These are phyloP conservation scores for Russula ochroleuca DNA, from an alignment of 768 basidiomycete species.

Conservation along the genomic window DNA sequence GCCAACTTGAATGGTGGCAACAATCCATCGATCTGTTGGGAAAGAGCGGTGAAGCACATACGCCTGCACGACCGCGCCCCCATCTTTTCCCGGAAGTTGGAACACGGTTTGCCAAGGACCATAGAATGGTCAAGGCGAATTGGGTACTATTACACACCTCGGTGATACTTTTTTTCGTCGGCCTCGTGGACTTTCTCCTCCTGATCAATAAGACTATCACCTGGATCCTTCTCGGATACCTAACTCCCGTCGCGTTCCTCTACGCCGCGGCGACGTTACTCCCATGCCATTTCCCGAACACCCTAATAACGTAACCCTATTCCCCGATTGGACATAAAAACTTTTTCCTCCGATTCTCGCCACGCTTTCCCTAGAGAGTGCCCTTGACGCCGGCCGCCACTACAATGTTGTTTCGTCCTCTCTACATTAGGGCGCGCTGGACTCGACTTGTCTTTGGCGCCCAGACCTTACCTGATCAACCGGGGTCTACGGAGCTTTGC, in stretches of 20 bases:
- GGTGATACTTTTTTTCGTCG: background rate
- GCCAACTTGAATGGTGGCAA: background rate
- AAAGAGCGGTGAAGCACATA: background rate
- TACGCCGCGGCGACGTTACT: background rate
- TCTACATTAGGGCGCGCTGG: background rate
- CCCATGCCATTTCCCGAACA: background rate
- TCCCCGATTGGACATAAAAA: background rate
- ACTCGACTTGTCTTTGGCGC: background rate
- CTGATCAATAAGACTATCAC: background rate
- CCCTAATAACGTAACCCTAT: background rate
- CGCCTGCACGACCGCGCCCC: background rate
- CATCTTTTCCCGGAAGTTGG: too few relatives aligned
- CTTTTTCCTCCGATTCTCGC: too few relatives aligned
- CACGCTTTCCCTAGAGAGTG: background rate
- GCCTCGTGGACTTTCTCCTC: slow-evolving; percentile 10
- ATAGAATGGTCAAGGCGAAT: background rate
- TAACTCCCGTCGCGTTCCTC: background rate
- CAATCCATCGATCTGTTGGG: background rate
- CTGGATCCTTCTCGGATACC: background rate
- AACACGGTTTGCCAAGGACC: background rate
- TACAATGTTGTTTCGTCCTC: background rate
- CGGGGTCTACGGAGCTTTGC: background rate
- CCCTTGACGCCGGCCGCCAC: background rate
- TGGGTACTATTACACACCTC: background rate
- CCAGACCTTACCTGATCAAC: background rate